These are phyloP conservation scores for Sparassis latifolia DNA, from an alignment of 1,284 basidiomycete species.

Conservation along the genomic window DNA sequence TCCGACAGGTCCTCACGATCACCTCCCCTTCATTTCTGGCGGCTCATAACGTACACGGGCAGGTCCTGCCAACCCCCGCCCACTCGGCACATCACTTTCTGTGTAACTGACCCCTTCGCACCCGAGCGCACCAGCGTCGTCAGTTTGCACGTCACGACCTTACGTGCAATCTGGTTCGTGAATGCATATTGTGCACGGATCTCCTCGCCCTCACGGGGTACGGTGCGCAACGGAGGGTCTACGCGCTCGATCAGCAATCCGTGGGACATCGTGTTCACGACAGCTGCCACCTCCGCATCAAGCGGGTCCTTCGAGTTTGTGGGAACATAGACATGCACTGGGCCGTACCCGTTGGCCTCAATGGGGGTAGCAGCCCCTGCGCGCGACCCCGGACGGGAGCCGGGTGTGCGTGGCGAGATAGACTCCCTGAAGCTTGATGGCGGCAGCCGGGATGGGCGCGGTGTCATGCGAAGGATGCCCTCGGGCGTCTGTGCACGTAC, in stretches of 20 bases:
- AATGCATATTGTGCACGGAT: constrained; percentile 80
- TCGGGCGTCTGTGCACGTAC: constrained; percentile 66
- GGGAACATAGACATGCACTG: constrained; percentile 61
- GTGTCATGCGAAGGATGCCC: constrained; percentile 40
- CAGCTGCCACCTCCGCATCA: constrained; percentile 68
- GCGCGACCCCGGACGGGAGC: constrained; percentile 61
- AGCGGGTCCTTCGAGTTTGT: constrained; percentile 71
- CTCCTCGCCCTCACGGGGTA: constrained; percentile 71
- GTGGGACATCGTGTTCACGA: constrained; percentile 74
- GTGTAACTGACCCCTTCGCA: constrained; percentile 46
- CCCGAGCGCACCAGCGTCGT: constrained; percentile 65
- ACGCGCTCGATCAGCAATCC: constrained; percentile 72
- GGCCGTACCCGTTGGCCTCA: constrained; percentile 35
- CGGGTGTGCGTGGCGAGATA: constrained; percentile 41
- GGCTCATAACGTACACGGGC: constrained; percentile 70
- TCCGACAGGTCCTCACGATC: background rate
- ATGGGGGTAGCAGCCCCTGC: constrained; percentile 53
- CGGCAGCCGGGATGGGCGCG: constrained; percentile 47
- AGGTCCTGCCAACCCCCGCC: constrained; percentile 90
- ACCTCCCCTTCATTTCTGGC: constrained; percentile 25
- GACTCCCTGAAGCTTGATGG: constrained; percentile 73
- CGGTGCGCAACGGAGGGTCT: constrained; percentile 63
- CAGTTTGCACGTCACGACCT: constrained; percentile 74
- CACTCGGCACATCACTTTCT: constrained; percentile 84
- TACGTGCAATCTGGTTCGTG: constrained; percentile 61